phyloP scores from a whole-genome alignment of 306 rosid species.

The Casuarina equisetifolia region DNA sequence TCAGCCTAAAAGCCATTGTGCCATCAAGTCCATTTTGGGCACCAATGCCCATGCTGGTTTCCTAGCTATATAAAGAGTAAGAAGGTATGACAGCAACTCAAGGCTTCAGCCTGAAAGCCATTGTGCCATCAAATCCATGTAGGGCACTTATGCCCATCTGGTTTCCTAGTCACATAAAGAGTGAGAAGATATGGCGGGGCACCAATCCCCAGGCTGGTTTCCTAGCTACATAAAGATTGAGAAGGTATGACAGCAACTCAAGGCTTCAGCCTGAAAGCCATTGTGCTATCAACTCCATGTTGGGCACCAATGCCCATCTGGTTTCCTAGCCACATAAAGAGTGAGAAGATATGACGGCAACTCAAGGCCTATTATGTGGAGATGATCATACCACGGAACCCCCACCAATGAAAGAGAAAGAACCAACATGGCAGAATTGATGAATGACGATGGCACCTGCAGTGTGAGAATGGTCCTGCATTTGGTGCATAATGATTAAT shows the following conservation, averaged over 20 bases:
- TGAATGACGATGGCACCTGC: slow-evolving; percentile 85
- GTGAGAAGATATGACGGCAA: slow-evolving; percentile 9
- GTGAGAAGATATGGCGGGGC: background rate
- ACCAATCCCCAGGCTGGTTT: background rate
- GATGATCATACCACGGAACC: slow-evolving; percentile 83
- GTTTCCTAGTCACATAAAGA: background rate
- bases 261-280: background rate
- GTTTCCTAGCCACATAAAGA: background rate
- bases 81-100: slow-evolving; percentile 5
- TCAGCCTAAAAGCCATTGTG: too few species aligned
- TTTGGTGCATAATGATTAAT: slow-evolving; percentile 30
- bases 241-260: slow-evolving; percentile 6
- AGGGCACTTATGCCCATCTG: slow-evolving; percentile 4
- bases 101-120: background rate
- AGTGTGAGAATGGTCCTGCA: slow-evolving; percentile 84
- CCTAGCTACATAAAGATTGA: background rate
- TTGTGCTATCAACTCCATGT: background rate
- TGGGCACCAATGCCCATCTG: slow-evolving; percentile 11
- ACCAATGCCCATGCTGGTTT: background rate
- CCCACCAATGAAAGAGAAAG: slow-evolving; percentile 84
- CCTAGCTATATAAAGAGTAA: background rate
- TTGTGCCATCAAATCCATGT: too few species aligned
- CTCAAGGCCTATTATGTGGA: background rate
- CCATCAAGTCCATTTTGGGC: too few species aligned
- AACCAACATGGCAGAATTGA: slow-evolving; percentile 87